Base-by-base conservation (phyloP, 1,284 basidiomycete genomes). In the Trichosporon sp. region DNA sequence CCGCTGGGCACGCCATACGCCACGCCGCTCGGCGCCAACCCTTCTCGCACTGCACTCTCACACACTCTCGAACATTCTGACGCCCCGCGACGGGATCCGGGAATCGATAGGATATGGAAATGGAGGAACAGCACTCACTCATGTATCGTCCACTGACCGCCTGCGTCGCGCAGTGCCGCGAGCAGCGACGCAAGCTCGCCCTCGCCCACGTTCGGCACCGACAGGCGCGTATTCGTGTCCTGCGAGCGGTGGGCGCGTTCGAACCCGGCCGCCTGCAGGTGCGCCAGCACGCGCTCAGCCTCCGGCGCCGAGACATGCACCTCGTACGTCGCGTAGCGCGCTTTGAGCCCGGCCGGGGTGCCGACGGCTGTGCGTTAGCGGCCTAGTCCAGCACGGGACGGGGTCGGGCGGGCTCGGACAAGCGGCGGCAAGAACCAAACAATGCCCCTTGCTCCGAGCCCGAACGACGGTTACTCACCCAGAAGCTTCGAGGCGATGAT, bases 251-350 rank as follows among this genome's bases (percentile, higher is more conserved):
- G 38, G 4, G 65, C 56, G 1, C 12, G 21, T 86, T 86, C 47
- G 47, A 51, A 38, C 87, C 87, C 8, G 87, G 88, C 11, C 88
- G 88, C 60, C 11, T 86, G 78, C 87, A 92, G 90, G 56, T 90
- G 83, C 7, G 84, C 78, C 38, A 89, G 87, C 0, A 89, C 88
- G 53, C 83, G 84, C 3, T 79, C 74, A 7, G 88, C 81, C 56
- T 90, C 89, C 67, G 88, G 87, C 3, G 88, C 86, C 0, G 87
- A 88, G 0, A 92, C 88, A 75, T 92, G 91, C 7, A 92, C 88
- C 78, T 92, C 90, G 80, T 93, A 92, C 1, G 86, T 88, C 1
- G 88, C 88, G 72, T 90, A 89, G 6, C 89, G 88, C 21, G 86
- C 83, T 0, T 88, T 88, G 6, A 92, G 86, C 2, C 86, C 84